Percentiles rank a stretch among this genome's conserved stretches.
Conservation (phyloP, 441 rosid species). For the Viola pubescens region DNA sequence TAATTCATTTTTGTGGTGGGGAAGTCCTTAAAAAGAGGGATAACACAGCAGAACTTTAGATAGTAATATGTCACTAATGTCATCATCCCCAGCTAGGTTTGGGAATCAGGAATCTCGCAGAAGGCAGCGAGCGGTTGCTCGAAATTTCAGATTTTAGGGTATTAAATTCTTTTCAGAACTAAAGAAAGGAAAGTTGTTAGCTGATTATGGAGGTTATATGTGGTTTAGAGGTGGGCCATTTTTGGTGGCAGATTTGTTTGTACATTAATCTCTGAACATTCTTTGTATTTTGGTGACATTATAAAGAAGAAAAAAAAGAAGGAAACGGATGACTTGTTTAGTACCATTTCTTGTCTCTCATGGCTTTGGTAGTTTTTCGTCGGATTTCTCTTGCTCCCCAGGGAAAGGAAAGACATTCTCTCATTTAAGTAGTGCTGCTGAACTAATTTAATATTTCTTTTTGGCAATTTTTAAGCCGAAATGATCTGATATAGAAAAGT, state of each 20-base stretch:
- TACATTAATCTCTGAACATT: slow-evolving; percentile 35
- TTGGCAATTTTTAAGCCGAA: too few species aligned
- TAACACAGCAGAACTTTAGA: too few species aligned
- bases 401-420: too few species aligned
- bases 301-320: slow-evolving; percentile 24
- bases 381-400: too few species aligned
- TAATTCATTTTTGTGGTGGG: too few species aligned
- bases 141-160: slow-evolving; percentile 11
- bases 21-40: too few species aligned
- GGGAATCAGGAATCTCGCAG: background rate
- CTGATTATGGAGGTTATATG: slow-evolving; percentile 26
- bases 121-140: background rate
- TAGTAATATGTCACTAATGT: too few species aligned
- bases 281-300: slow-evolving; percentile 43
- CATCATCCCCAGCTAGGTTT: too few species aligned
- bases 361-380: background rate
- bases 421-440: too few species aligned
- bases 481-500: too few species aligned
- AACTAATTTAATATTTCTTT: too few species aligned
- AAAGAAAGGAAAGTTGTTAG: slow-evolving; percentile 31
- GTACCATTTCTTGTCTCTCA: background rate
- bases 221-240: slow-evolving; percentile 19
- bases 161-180: slow-evolving; percentile 27
- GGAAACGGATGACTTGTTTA: slow-evolving; percentile 3
- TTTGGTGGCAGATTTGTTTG: slow-evolving; percentile 20